Percentiles rank a stretch among this genome's conserved stretches.
Evolutionary conservation across 768 basidiomycete genomes (phyloP).

Genomic region (Lyophyllum atratum): DNA sequence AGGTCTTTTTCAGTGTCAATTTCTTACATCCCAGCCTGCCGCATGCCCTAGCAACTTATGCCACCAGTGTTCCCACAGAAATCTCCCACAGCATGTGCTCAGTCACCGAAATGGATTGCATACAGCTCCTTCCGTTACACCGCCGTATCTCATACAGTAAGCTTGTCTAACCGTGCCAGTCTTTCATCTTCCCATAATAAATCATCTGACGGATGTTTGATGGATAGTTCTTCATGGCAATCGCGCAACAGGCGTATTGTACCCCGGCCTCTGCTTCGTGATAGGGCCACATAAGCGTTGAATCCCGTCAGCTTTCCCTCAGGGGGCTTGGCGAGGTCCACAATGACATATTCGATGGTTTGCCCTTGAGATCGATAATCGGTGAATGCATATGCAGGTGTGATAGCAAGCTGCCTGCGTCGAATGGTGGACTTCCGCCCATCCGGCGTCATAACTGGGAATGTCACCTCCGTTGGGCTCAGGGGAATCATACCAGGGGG

Average conservation of each 20-base stretch:
- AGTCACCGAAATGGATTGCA: no score
- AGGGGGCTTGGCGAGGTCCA: conserved; percentile 35
- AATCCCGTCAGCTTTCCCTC: conserved; percentile 26
- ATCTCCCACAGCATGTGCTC: no score
- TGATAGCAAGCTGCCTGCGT: conserved; percentile 20
- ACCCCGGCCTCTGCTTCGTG: conserved; percentile 28
- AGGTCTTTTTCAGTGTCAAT: no score
- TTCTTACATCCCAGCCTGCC: no score
- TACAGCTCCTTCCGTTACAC: no score
- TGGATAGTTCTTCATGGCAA: conserved; percentile 19
- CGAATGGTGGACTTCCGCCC: neutral
- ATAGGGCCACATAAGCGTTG: conserved; percentile 35
- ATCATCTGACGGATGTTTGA: neutral
- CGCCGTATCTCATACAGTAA: no score
- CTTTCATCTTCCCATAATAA: neutral
- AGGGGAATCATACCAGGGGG: conserved; percentile 26
- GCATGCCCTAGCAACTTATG: no score
- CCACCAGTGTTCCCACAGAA: no score
- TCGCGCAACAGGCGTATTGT: conserved; percentile 32
- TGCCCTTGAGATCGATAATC: conserved; percentile 44
- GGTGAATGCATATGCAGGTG: conserved; percentile 39
- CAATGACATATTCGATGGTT: conserved; percentile 32
- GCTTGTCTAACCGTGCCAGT: no score
- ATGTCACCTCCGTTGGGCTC: neutral
- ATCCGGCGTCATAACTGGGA: neutral